These are phyloP conservation scores for Brassica carinata DNA, from an alignment of 345 rosid genomes.

Conservation along the genomic window DNA sequence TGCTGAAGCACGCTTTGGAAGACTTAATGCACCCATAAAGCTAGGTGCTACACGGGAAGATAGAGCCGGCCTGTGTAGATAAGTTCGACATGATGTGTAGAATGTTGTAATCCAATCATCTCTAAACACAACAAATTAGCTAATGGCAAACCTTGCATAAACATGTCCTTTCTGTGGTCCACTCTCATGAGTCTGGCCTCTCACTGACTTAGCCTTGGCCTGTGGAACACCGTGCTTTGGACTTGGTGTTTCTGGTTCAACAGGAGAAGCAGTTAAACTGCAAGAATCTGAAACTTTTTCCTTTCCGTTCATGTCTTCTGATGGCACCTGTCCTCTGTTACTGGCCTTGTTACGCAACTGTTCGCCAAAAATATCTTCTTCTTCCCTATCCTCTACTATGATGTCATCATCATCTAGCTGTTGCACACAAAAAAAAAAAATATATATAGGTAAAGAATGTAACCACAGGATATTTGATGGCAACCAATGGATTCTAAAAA, in stretches of 20 bases:
- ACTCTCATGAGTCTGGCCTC: constrained; percentile 73
- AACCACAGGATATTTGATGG: not conserved
- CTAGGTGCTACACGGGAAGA: constrained; percentile 72
- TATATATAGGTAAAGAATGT: not conserved
- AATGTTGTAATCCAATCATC: constrained; percentile 10
- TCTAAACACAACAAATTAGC: constrained; percentile 13
- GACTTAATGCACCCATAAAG: constrained; percentile 94
- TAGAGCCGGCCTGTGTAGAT: constrained; percentile 44
- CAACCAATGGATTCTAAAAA: constrained; percentile 4
- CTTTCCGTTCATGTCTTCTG: constrained; percentile 49
- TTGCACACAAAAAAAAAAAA: constrained; percentile 5
- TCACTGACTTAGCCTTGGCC: constrained; percentile 56
- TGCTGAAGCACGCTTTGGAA: constrained; percentile 95
- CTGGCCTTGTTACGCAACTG: constrained; percentile 29
- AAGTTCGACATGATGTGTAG: constrained; percentile 16
- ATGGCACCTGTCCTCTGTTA: not conserved
- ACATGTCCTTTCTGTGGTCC: constrained; percentile 69
- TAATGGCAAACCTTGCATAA: constrained; percentile 62
- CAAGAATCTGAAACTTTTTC: constrained; percentile 50
- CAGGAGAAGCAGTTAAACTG: constrained; percentile 42
- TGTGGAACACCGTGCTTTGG: constrained; percentile 53
- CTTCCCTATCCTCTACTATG: constrained; percentile 50
- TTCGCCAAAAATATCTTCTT: constrained; percentile 51
- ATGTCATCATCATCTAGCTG: constrained; percentile 82
- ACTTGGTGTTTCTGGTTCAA: constrained; percentile 51